phyloP scores from a whole-genome alignment of 1,139 yeast species.

The Kurtzmaniella natalensis region DNA sequence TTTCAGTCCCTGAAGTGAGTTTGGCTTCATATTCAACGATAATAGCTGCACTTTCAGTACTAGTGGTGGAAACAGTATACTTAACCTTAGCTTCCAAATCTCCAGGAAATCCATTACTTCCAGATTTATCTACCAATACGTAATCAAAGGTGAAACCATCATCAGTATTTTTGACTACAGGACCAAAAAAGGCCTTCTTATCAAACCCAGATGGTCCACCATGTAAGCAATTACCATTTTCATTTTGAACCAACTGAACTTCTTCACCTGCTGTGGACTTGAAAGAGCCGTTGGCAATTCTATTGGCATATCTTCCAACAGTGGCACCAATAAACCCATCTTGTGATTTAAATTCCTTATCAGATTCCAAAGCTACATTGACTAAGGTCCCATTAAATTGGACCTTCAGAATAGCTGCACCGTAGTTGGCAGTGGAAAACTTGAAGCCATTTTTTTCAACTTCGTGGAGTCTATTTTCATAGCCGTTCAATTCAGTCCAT shows the following conservation, averaged over 20 bases:
- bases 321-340: slow-evolving; percentile 60
- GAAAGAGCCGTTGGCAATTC: slow-evolving; percentile 47
- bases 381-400: slow-evolving; percentile 28
- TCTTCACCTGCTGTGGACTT: slow-evolving; percentile 31
- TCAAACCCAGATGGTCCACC: slow-evolving; percentile 55
- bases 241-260: slow-evolving; percentile 40
- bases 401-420: slow-evolving; percentile 47
- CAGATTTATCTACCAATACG: slow-evolving; percentile 39
- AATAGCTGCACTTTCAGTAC: slow-evolving; percentile 18
- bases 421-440: slow-evolving; percentile 47
- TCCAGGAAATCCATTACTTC: slow-evolving; percentile 55
- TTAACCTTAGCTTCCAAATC: slow-evolving; percentile 39
- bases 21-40: slow-evolving; percentile 47
- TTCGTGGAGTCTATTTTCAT: slow-evolving; percentile 39
- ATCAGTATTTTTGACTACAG: slow-evolving; percentile 33
- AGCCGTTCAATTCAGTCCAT: slow-evolving; percentile 29
- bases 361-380: slow-evolving; percentile 32
- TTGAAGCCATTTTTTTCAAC: slow-evolving; percentile 31
- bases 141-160: slow-evolving; percentile 34
- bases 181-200: slow-evolving; percentile 46
- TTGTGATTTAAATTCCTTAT: slow-evolving; percentile 29
- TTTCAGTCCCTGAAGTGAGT: slow-evolving; percentile 36
- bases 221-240: slow-evolving; percentile 41
- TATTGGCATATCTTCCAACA: slow-evolving; percentile 62
- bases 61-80: slow-evolving; percentile 28